Evolutionary conservation across 805 yeast species (phyloP), one percentile per base, ranked within the genome.

Genomic region (Metschnikowia anglica): DNA sequence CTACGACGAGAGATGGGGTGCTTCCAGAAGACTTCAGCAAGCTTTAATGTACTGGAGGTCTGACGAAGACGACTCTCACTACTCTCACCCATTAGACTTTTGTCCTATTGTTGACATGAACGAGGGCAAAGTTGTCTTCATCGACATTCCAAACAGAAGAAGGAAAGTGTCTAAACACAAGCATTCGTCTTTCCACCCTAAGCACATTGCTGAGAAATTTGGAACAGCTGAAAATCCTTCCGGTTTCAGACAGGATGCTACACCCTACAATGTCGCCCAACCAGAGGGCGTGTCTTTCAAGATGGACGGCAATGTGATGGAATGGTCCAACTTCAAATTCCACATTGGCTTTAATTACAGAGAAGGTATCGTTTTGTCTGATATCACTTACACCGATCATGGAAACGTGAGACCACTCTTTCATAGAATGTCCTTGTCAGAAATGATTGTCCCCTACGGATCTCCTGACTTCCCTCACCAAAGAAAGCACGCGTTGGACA

Each of bases 391-490:
- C 74, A 82, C 84, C 57, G 91, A 85, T 60, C 87, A 82, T 53
- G 90, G 89, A 41, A 75, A 77, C 34, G 80, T 72, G 37, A 73
- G 89, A 64, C 84, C 90, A 30, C 64, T 85, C 41, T 85, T 85
- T 77, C 88, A 85, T 72, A 74, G 93, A 65, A 73, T 85, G 56
- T 85, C 91, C 2, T 68, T 85, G 47, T 72, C 85, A 28, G 93
- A 85, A 69, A 85, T 85, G 91, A 81, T 85, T 66, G 93, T 85
- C 46, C 93, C 93, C 18, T 85, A 85, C 58, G 93, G 93, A 42
- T 72, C 73, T 48, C 93, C 93, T 45, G 83, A 79, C 52, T 80
- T 74, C 68, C 90, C 89, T 43, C 91, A 85, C 62, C 89, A 85
- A 60, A 76, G 93, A 68, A 85, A 85, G 66, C 93, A 85, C 57